Evolutionary conservation across 2,329 filamentous ascomycete genomes (phyloP), one percentile per base, ranked within the genome.

Genomic region (Calonectria leucothoes): DNA sequence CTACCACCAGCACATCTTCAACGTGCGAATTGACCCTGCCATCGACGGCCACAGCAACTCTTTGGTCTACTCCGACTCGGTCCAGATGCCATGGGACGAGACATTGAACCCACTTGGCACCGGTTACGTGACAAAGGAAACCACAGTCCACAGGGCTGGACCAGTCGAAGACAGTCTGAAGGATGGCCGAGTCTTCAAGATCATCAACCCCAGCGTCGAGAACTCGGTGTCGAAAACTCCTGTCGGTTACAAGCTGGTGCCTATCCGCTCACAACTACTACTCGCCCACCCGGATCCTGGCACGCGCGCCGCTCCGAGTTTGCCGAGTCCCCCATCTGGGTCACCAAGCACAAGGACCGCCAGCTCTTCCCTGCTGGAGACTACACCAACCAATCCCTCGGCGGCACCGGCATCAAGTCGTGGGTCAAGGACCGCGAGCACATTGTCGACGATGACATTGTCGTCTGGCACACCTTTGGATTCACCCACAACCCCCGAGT

Each of bases 1-100:
- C 67, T 90, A 93, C 80, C 93, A 94, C 77, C 93, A 94, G 79
- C 93, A 94, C 82, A 87, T 94, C 66, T 94, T 94, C 81, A 89
- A 87, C 23, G 80, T 91, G 29, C 88, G 92, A 2, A 89, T 94
- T 57, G 92, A 94, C 76, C 92, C 92, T 0, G 90, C 90, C 33
- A 88, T 93, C 37, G 91, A 93, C 75, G 31, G 85, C 77, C 73
- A 74, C 75, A 82, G 85, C 3, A 93, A 92, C 74, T 88, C 87
- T 0, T 82, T 92, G 7, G 82, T 85, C 0, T 80, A 85, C 11
- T 83, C 86, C 42, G 85, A 87, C 78, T 85, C 81, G 49, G 80
- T 82, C 4, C 77, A 79, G 0, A 79, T 82, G n/a, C 79, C 82
- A 25, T 82, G 84, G 78, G 86, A 91, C 74, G 84, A 88, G 0